phyloP scores from a whole-genome alignment of 371 early-diverging fungal genomes.

The Chytridium lagenaria region DNA sequence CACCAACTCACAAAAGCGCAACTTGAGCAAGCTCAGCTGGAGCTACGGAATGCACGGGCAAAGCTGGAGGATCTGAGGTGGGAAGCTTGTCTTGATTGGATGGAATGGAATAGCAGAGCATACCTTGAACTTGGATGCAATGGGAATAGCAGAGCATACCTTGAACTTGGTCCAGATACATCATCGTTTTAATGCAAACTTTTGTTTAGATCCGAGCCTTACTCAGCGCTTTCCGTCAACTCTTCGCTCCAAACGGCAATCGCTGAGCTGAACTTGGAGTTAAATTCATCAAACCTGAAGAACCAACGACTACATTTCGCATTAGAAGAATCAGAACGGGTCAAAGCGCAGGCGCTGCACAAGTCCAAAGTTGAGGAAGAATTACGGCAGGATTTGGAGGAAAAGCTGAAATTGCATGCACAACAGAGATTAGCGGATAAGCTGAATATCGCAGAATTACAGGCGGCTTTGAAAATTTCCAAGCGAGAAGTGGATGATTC shows the following conservation, averaged over 20 bases:
- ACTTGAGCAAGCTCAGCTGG: background rate
- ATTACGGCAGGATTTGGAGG: background rate
- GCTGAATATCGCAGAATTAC: background rate
- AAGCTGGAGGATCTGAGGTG: constrained; percentile 4
- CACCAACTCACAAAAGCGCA: background rate
- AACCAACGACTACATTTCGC: constrained; percentile 1
- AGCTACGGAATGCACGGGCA: background rate
- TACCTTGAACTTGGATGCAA: too few species aligned
- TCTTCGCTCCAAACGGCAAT: constrained; percentile 6
- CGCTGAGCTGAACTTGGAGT: constrained; percentile 8
- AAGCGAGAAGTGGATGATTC: background rate
- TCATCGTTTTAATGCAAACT: background rate
- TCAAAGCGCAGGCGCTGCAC: background rate
- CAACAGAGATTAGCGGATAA: background rate
- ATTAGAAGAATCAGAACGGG: background rate
- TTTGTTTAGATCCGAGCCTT: constrained; percentile 3
- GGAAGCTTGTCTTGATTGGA: background rate
- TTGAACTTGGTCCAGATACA: too few species aligned
- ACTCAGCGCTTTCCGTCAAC: constrained; percentile 3
- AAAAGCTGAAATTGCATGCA: background rate
- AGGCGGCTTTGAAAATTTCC: background rate
- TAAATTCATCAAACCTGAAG: constrained; percentile 5
- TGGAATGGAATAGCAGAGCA: too few species aligned
- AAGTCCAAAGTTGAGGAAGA: background rate
- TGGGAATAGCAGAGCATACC: too few species aligned